Evolutionary conservation across 768 basidiomycete genomes (phyloP).

Genomic region (Tricholoma flavovirens): DNA sequence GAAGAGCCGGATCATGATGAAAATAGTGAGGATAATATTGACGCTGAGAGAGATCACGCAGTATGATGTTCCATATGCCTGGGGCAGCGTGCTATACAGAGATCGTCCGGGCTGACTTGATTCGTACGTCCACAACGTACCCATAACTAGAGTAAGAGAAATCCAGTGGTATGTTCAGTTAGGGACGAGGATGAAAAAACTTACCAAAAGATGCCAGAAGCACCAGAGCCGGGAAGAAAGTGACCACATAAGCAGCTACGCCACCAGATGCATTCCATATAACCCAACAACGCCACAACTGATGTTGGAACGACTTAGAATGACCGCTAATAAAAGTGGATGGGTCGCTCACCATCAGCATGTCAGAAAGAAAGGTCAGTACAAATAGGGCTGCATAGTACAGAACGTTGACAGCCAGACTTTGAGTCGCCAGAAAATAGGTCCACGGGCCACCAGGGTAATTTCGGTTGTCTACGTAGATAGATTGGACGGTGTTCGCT

Average conservation of each 20-base stretch:
- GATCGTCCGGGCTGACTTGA: conserved; percentile 26
- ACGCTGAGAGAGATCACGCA: conserved; percentile 26
- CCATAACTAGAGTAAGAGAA: conserved; percentile 19
- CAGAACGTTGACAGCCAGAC: conserved; percentile 35
- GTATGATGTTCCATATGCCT: conserved; percentile 24
- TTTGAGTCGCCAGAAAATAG: conserved; percentile 37
- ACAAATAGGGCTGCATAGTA: conserved; percentile 39
- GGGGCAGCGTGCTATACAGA: conserved; percentile 21
- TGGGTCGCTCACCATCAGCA: conserved; percentile 25
- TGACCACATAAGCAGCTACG: conserved; percentile 18
- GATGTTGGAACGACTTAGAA: background rate
- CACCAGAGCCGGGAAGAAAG: conserved; percentile 23
- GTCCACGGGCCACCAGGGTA: conserved; percentile 39
- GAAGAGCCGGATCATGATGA: conserved; percentile 25
- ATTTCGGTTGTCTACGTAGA: conserved; percentile 38
- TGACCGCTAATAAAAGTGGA: background rate
- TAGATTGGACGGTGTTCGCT: conserved; percentile 33
- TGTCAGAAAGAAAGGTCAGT: conserved; percentile 35
- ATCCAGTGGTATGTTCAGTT: background rate
- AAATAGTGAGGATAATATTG: conserved; percentile 27
- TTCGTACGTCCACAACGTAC: conserved; percentile 29
- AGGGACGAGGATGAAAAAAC: background rate
- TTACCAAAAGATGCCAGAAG: conserved; percentile 24
- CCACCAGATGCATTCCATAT: conserved; percentile 30
- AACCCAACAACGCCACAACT: conserved; percentile 38